These are phyloP conservation scores for Naumovozyma dairenensis DNA, from an alignment of 805 yeast genomes.

Conservation along the genomic window DNA sequence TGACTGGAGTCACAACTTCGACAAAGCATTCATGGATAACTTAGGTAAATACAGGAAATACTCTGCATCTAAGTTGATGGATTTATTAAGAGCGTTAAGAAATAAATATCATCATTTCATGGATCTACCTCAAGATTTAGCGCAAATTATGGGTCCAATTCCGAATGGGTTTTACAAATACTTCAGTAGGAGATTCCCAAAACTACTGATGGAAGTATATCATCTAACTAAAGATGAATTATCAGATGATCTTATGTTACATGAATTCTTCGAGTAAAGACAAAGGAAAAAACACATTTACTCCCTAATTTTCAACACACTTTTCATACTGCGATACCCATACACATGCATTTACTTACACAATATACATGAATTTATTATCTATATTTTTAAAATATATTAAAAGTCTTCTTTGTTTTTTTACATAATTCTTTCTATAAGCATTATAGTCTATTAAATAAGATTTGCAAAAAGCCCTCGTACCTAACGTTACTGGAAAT, in stretches of 20 bases:
- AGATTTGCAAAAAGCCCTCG: too few species aligned
- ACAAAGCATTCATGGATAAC: conserved; percentile 63
- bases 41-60: conserved; percentile 88
- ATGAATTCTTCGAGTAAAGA: conserved; percentile 32
- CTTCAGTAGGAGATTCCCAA: conserved; percentile 69
- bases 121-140: conserved; percentile 67
- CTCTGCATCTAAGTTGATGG: conserved; percentile 68
- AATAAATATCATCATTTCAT: conserved; percentile 92
- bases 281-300: conserved; percentile 1
- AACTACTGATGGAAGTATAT: conserved; percentile 65
- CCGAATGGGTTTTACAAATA: conserved; percentile 80
- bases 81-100: conserved; percentile 76
- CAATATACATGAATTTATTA: too few species aligned
- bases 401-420: too few species aligned
- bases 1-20: conserved; percentile 75
- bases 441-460: too few species aligned
- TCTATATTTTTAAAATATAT: too few species aligned
- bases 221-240: conserved; percentile 47
- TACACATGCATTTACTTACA: too few species aligned
- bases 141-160: conserved; percentile 58
- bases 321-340: neutral
- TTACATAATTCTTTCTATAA: too few species aligned
- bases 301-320: neutral
- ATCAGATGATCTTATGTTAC: conserved; percentile 53
- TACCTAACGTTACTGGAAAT: too few species aligned